These are phyloP conservation scores for Xylaria venustula DNA, from an alignment of 495 filamentous ascomycete genomes.

Conservation along the genomic window DNA sequence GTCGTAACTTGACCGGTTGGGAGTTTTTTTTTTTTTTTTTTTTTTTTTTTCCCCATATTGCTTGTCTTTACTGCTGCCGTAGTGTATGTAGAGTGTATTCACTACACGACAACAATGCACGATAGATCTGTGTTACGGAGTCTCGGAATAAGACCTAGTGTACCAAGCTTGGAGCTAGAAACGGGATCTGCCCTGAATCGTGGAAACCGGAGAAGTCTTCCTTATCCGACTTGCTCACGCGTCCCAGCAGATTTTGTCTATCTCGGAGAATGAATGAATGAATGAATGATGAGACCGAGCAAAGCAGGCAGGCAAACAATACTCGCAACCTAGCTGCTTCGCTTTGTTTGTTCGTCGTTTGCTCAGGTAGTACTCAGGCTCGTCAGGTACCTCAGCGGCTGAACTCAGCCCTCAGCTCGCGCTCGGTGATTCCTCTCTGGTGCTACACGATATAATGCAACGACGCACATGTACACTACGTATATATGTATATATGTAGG, in stretches of 20 bases:
- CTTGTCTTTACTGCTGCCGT: no score
- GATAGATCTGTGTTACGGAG: background rate
- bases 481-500: no score
- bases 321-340: background rate
- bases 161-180: background rate
- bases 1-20: conserved; percentile 7
- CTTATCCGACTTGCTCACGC: conserved; percentile 15
- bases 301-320: background rate
- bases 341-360: background rate
- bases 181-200: conserved; percentile 9
- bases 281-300: no score
- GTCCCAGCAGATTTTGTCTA: conserved; percentile 12
- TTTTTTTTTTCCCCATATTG: background rate
- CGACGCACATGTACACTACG: no score
- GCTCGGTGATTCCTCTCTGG: background rate
- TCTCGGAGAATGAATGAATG: no score
- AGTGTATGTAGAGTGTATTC: no score
- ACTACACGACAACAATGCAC: background rate
- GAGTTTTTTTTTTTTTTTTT: background rate
- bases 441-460: no score
- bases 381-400: no score
- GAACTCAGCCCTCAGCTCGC: background rate
- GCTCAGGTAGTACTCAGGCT: background rate
- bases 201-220: background rate
- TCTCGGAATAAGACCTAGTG: background rate